Percentiles rank a stretch among this genome's conserved stretches.
Evolutionary conservation across 2,329 filamentous ascomycete genomes (phyloP).

Genomic region (Xylaria sp.): DNA sequence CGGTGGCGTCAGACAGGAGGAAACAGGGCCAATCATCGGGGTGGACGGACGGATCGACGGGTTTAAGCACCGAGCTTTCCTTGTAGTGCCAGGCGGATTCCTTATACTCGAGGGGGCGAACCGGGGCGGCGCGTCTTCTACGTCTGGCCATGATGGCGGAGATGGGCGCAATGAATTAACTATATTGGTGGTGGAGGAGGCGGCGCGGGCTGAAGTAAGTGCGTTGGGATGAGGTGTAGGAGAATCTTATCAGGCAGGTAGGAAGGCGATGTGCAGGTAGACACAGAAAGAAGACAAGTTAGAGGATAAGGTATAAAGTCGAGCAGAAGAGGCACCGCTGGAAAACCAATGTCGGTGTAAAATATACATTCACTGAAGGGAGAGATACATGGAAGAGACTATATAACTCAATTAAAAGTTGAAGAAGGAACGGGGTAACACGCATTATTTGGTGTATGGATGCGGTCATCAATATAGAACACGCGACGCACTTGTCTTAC

Average conservation of each 20-base stretch:
- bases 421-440: too few relatives aligned
- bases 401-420: neutral
- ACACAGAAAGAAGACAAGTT: neutral
- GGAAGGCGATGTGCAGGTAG: neutral
- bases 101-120: conserved; percentile 57
- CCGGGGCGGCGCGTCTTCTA: conserved; percentile 56
- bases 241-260: neutral
- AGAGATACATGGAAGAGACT: neutral
- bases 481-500: neutral
- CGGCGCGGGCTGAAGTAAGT: neutral
- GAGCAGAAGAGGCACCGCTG: neutral
- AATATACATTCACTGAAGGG: neutral
- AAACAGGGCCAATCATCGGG: conserved; percentile 70
- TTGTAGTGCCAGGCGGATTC: conserved; percentile 48
- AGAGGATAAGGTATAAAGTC: too few relatives aligned
- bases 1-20: conserved; percentile 68
- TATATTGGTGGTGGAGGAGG: neutral
- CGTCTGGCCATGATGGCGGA: conserved; percentile 53
- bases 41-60: conserved; percentile 49
- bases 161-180: neutral
- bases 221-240: too few relatives aligned
- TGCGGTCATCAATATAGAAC: neutral
- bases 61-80: conserved; percentile 54
- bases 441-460: neutral
- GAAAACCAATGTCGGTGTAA: neutral